Conservation (phyloP, 306 rosid genomes). For the Hippophae rhamnoides region DNA sequence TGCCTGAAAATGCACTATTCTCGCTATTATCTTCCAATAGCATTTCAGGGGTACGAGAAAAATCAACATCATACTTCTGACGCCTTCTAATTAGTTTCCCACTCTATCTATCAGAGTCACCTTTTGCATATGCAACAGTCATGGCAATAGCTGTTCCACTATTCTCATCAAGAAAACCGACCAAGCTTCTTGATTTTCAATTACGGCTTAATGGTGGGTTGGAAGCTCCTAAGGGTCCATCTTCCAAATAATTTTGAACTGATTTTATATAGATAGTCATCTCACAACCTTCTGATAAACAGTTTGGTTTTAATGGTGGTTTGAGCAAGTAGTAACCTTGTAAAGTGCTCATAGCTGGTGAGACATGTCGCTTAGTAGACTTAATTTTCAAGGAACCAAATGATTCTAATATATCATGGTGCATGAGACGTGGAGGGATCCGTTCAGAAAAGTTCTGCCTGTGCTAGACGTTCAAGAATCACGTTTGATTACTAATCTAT, state of each 20-base stretch:
- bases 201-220: conserved; percentile 25
- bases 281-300: conserved; percentile 28
- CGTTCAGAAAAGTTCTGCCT: conserved; percentile 33
- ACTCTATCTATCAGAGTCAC: conserved; percentile 30
- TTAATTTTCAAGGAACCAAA: conserved; percentile 42
- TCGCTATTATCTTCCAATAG: conserved; percentile 47
- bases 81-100: conserved; percentile 47
- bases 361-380: conserved; percentile 38
- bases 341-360: conserved; percentile 68
- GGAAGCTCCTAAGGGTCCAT: conserved; percentile 13
- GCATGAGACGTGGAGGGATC: conserved; percentile 19
- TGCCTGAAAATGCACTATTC: conserved; percentile 39
- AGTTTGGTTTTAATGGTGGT: conserved; percentile 23
- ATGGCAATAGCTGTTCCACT: conserved; percentile 15
- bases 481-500: too few relatives aligned
- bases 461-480: conserved; percentile 3
- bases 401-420: conserved; percentile 46
- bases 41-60: conserved; percentile 46
- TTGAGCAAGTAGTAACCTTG: conserved; percentile 72
- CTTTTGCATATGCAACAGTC: conserved; percentile 26
- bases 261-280: conserved; percentile 26
- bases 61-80: conserved; percentile 62
- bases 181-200: conserved; percentile 58
- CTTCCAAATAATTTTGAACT: conserved; percentile 31
- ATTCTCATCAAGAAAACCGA: conserved; percentile 48